Percentiles rank a stretch among this genome's conserved stretches.
Evolutionary conservation across 768 basidiomycete species (phyloP).

Genomic region (Tulasnella sp.): DNA sequence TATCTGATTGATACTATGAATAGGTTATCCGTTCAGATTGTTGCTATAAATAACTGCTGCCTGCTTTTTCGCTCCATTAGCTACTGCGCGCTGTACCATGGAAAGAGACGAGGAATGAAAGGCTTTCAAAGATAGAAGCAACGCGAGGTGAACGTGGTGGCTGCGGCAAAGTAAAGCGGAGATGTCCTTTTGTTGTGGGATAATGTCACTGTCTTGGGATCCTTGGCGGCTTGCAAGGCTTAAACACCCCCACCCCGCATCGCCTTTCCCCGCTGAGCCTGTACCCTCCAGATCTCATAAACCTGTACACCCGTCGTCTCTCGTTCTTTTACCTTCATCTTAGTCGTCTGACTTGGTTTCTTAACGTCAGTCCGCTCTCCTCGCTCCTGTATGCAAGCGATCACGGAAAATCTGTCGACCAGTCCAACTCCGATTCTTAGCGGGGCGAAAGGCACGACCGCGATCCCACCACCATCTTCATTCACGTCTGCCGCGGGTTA

Average conservation of each 20-base stretch:
- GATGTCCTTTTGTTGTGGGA: not conserved
- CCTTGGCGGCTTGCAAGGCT: not conserved
- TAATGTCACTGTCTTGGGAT: not conserved
- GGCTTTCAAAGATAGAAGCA: not conserved
- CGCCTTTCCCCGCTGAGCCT: not conserved
- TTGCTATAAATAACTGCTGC: conserved; percentile 17
- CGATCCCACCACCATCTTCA: not conserved
- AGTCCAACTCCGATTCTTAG: not conserved
- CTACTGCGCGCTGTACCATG: not conserved
- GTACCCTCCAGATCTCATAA: not conserved
- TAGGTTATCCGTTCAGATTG: conserved; percentile 37
- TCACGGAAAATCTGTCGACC: not conserved
- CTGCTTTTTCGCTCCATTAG: not conserved
- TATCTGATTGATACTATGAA: not conserved
- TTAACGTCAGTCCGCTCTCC: not conserved
- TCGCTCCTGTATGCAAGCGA: not conserved
- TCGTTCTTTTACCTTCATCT: no score
- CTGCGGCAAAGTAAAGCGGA: not conserved
- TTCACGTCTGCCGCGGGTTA: not conserved
- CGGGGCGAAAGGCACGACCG: not conserved
- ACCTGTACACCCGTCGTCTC: no score
- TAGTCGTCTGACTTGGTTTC: not conserved
- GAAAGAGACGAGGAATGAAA: not conserved
- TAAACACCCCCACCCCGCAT: not conserved
- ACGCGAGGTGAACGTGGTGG: not conserved